A percentile compares a stretch with the other conserved stretches of the same genome.
These are phyloP conservation scores for Arthroderma uncinatum DNA, from an alignment of 2,329 filamentous ascomycete genomes.

Conservation along the genomic window DNA sequence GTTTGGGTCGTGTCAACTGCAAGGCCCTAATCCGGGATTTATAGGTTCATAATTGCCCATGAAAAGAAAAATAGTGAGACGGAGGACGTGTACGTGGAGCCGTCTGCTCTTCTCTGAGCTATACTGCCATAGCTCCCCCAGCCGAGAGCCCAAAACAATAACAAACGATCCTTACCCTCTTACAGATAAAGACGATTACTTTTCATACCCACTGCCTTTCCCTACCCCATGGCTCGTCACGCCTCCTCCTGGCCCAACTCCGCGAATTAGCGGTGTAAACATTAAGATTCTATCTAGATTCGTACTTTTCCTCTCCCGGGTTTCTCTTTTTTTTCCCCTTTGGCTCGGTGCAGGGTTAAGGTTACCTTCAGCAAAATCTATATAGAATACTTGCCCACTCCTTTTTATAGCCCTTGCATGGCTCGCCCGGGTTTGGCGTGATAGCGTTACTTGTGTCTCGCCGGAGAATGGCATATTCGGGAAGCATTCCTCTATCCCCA, in stretches of 20 bases:
- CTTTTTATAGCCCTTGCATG: constrained; percentile 5
- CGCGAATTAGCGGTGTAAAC: constrained; percentile 7
- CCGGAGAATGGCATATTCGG: constrained; percentile 13
- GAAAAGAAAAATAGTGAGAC: constrained; percentile 4
- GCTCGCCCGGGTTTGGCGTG: not conserved
- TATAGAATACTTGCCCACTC: not conserved
- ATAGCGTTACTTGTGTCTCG: constrained; percentile 4
- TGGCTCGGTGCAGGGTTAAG: not conserved
- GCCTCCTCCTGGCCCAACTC: not conserved
- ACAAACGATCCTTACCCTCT: constrained; percentile 3
- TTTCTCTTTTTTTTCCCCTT: not conserved
- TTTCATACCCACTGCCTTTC: not conserved
- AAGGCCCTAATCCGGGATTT: constrained; percentile 2
- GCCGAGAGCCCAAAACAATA: constrained; percentile 1
- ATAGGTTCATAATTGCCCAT: constrained; percentile 5
- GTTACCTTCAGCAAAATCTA: not conserved
- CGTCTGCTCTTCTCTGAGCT: constrained; percentile 1
- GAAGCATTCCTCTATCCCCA: constrained; percentile 12
- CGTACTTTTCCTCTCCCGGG: not conserved
- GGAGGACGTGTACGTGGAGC: constrained; percentile 3
- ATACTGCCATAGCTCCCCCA: constrained; percentile 1
- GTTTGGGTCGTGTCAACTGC: constrained; percentile 5
- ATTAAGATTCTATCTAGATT: constrained; percentile 5
- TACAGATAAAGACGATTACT: not conserved
- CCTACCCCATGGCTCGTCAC: not conserved